Evolutionary conservation across 805 yeast genomes (phyloP).

Genomic region (Lipomyces spencermartinsiae): DNA sequence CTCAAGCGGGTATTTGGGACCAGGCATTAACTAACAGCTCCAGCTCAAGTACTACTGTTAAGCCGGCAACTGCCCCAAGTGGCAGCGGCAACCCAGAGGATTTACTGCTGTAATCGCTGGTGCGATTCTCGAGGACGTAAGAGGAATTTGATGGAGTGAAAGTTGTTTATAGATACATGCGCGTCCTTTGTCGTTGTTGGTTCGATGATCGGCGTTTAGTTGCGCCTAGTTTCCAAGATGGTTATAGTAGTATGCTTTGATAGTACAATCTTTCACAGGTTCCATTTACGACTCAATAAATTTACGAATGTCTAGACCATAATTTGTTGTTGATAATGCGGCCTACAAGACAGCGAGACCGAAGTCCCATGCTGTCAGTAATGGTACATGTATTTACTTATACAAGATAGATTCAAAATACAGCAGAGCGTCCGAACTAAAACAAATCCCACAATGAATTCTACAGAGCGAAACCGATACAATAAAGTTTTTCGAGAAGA

Average conservation of each 20-base stretch:
- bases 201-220: neutral
- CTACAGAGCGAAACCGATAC: neutral
- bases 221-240: neutral
- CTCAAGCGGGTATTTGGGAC: constrained; percentile 44
- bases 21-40: constrained; percentile 27
- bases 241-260: neutral
- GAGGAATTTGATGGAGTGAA: constrained; percentile 2
- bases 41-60: neutral
- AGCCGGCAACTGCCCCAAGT: neutral
- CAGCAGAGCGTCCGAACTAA: neutral
- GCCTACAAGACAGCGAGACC: neutral
- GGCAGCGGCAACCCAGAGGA: constrained; percentile 12
- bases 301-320: neutral
- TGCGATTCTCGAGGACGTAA: neutral
- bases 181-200: constrained; percentile 4
- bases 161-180: neutral
- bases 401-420: neutral
- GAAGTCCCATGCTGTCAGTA: neutral
- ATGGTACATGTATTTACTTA: neutral
- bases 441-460: neutral
- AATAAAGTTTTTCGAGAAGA: neutral
- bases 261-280: neutral
- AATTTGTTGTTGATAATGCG: neutral
- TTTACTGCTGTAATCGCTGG: constrained; percentile 11
- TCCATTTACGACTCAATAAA: neutral